Conservation (phyloP, 768 basidiomycete species). For the Astraeus odoratus region DNA sequence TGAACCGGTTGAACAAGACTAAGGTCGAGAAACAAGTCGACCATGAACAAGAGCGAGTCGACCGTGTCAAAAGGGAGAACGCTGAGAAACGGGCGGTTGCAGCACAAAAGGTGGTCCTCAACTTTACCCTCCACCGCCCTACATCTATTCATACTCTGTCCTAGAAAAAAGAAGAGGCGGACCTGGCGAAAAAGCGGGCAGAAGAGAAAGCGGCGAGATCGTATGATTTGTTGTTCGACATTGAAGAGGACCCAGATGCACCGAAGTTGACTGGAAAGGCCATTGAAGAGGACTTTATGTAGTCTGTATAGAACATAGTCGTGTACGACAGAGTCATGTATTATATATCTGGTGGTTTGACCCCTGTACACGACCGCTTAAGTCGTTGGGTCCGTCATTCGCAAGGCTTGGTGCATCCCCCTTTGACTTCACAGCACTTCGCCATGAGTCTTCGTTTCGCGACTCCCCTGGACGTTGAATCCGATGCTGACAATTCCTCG, state of each 20-base stretch:
- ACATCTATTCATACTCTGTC: not conserved
- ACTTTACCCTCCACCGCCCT: not conserved
- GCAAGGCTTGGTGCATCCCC: no score
- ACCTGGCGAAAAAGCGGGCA: conserved; percentile 67
- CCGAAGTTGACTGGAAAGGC: conserved; percentile 60
- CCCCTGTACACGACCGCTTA: conserved; percentile 7
- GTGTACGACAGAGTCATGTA: not conserved
- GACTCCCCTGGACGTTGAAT: not conserved
- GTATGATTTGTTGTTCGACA: conserved; percentile 75
- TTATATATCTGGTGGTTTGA: no score
- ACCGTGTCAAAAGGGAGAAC: conserved; percentile 73
- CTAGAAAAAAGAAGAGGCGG: conserved; percentile 75
- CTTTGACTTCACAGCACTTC: not conserved
- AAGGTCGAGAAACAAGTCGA: conserved; percentile 80
- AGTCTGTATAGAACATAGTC: conserved; percentile 13
- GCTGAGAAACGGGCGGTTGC: conserved; percentile 55
- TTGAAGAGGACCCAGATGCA: conserved; percentile 47
- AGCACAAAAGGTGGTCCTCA: conserved; percentile 50
- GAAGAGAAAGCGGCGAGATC: conserved; percentile 85
- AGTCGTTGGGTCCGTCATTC: no score
- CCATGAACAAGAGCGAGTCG: conserved; percentile 83
- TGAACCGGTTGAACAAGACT: conserved; percentile 92
- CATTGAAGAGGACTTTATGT: conserved; percentile 89
- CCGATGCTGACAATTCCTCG: conserved; percentile 6
- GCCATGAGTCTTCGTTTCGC: conserved; percentile 28